Conservation (phyloP, 495 filamentous ascomycete species). For the Penicillium steckii region DNA sequence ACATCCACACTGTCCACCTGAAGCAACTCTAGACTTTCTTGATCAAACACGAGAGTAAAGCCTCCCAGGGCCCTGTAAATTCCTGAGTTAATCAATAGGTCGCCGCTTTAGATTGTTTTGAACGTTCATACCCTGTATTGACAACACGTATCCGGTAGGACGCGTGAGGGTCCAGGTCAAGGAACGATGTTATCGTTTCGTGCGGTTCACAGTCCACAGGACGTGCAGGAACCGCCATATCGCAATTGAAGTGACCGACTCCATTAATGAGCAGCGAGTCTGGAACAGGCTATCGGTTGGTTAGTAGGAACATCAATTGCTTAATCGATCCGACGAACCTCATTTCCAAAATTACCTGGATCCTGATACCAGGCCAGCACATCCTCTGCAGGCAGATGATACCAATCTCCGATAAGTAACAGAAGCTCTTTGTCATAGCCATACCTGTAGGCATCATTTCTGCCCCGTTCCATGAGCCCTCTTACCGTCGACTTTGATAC, state of each 20-base stretch:
- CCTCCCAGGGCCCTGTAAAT: conserved; percentile 40
- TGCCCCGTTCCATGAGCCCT: conserved; percentile 15
- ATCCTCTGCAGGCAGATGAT: conserved; percentile 41
- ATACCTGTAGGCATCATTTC: conserved; percentile 7
- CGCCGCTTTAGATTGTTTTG: too few relatives aligned
- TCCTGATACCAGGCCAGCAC: conserved; percentile 47
- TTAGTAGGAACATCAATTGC: neutral
- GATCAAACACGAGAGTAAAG: conserved; percentile 34
- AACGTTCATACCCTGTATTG: conserved; percentile 36
- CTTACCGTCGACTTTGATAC: conserved; percentile 26
- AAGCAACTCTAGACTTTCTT: conserved; percentile 30
- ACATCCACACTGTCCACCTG: conserved; percentile 44
- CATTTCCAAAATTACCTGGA: conserved; percentile 45
- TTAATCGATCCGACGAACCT: conserved; percentile 24
- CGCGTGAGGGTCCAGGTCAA: conserved; percentile 16
- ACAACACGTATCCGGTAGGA: conserved; percentile 34
- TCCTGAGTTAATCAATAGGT: neutral
- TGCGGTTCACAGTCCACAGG: conserved; percentile 42
- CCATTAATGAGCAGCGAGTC: conserved; percentile 54
- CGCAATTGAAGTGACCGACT: conserved; percentile 46
- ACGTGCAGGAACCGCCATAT: conserved; percentile 45
- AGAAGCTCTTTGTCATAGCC: conserved; percentile 41
- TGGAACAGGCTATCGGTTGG: conserved; percentile 39
- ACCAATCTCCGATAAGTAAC: conserved; percentile 55
- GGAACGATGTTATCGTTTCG: conserved; percentile 16